Percentiles rank a stretch among this genome's conserved stretches.
These are phyloP conservation scores for Rhodomyrtus psidioides DNA, from an alignment of 441 rosid genomes.

Conservation along the genomic window DNA sequence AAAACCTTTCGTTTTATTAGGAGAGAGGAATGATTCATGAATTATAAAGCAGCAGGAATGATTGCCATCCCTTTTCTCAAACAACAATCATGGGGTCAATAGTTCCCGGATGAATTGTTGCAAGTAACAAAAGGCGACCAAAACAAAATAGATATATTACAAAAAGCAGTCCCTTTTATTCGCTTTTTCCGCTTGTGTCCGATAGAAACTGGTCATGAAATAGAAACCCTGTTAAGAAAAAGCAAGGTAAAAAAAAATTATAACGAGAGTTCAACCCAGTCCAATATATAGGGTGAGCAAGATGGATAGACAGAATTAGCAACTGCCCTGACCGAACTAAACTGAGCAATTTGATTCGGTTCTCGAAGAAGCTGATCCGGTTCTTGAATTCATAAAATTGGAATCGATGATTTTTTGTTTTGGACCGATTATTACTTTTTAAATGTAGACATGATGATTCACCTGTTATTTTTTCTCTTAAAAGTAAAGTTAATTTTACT, in stretches of 20 bases:
- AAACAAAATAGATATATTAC: not conserved
- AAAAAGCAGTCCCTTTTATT: not conserved
- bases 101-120: not conserved
- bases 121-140: not conserved
- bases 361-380: too few relatives aligned
- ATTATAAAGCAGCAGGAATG: not conserved
- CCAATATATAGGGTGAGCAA: too few relatives aligned
- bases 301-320: too few relatives aligned
- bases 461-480: too few relatives aligned
- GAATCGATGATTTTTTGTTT: too few relatives aligned
- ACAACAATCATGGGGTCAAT: not conserved
- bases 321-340: too few relatives aligned
- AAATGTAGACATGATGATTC: too few relatives aligned
- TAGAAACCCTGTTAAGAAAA: not conserved
- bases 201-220: not conserved
- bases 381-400: too few relatives aligned
- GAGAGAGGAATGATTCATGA: not conserved
- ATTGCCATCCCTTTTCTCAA: not conserved
- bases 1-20: not conserved
- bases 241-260: not conserved
- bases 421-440: too few relatives aligned
- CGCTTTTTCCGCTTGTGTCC: not conserved
- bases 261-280: not conserved
- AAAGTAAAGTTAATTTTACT: too few relatives aligned
- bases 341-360: too few relatives aligned